These are phyloP conservation scores for Berberis thunbergii DNA, from an alignment of 164 flowering plant species.

Conservation along the genomic window DNA sequence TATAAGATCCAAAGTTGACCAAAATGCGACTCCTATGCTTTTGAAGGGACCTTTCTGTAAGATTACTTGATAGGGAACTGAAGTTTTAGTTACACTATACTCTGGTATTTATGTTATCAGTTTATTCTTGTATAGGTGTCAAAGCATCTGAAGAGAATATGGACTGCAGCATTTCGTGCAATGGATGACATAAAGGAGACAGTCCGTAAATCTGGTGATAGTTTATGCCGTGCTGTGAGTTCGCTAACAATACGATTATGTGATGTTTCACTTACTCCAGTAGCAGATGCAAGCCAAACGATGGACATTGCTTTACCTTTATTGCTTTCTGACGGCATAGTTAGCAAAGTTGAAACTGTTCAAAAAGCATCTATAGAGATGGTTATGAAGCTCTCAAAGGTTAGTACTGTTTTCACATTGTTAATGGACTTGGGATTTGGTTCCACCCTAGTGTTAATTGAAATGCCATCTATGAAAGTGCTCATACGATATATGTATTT, in stretches of 20 bases:
- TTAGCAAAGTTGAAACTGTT: slow-evolving; percentile 80
- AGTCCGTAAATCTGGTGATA: slow-evolving; percentile 88
- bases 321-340: slow-evolving; percentile 75
- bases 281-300: slow-evolving; percentile 55
- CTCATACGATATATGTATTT: too few species aligned
- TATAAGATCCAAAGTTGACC: too few species aligned
- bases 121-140: slow-evolving; percentile 40
- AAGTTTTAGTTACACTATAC: background rate
- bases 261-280: slow-evolving; percentile 73
- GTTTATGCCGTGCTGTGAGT: slow-evolving; percentile 72
- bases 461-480: too few species aligned
- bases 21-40: too few species aligned
- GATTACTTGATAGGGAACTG: background rate
- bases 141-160: slow-evolving; percentile 66
- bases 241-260: slow-evolving; percentile 79
- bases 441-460: too few species aligned
- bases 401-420: slow-evolving; percentile 13
- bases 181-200: slow-evolving; percentile 99
- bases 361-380: slow-evolving; percentile 84
- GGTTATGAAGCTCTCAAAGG: slow-evolving; percentile 98
- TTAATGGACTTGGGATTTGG: too few species aligned
- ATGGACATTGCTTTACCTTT: slow-evolving; percentile 84
- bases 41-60: too few species aligned
- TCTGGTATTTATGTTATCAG: background rate
- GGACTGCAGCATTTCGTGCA: slow-evolving; percentile 89